Conservation (phyloP, 2,329 filamentous ascomycete genomes). For the Thermomyces lanuginosus region DNA sequence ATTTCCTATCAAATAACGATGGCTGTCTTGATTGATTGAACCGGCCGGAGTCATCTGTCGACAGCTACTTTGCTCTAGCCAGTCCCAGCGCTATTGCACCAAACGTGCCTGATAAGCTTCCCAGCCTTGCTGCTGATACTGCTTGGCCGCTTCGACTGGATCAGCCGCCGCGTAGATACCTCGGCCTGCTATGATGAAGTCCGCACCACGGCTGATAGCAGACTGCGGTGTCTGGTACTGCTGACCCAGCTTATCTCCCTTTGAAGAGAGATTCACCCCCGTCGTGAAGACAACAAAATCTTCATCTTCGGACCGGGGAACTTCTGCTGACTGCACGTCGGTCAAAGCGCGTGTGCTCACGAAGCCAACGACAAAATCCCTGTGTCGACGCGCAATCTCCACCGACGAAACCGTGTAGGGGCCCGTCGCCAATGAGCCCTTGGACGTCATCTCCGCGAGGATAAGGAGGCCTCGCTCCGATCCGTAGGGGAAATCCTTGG, state of each 20-base stretch:
- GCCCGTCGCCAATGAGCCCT: conserved; percentile 31
- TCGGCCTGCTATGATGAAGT: conserved; percentile 33
- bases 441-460: conserved; percentile 35
- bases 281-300: conserved; percentile 36
- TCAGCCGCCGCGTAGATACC: conserved; percentile 32
- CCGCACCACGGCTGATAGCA: conserved; percentile 29
- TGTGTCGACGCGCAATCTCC: conserved; percentile 31
- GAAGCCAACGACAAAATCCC: conserved; percentile 30
- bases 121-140: conserved; percentile 32
- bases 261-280: conserved; percentile 31
- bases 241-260: conserved; percentile 32
- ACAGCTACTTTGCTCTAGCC: too few species aligned
- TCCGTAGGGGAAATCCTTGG: conserved; percentile 20
- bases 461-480: conserved; percentile 29
- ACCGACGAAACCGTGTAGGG: conserved; percentile 30
- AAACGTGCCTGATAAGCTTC: conserved; percentile 28
- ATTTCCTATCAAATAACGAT: neutral
- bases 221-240: conserved; percentile 33
- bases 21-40: neutral
- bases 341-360: conserved; percentile 28
- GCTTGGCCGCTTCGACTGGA: conserved; percentile 27
- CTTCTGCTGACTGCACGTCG: conserved; percentile 16
- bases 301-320: conserved; percentile 17
- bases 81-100: too few species aligned
- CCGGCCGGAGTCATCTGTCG: too few species aligned